Conservation (phyloP, 2,329 filamentous ascomycete genomes). For the Triangularia setosa region DNA sequence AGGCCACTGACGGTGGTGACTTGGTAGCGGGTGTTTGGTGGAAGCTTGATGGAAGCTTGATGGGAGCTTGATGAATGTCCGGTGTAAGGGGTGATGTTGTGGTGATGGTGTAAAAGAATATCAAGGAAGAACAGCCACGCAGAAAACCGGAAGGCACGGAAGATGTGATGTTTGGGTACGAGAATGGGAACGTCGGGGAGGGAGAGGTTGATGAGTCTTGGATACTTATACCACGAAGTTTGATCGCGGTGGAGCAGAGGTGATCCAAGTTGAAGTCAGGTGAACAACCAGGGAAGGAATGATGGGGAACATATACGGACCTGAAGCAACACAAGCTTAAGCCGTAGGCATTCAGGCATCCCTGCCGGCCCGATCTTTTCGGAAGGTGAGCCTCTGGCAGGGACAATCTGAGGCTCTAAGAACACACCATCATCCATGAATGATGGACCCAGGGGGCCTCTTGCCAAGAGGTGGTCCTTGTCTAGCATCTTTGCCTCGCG, state of each 20-base stretch:
- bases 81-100: not conserved
- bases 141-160: not conserved
- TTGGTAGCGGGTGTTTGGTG: not conserved
- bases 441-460: not conserved
- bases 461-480: not conserved
- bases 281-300: not conserved
- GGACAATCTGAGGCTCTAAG: slow-evolving; percentile 12
- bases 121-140: too few relatives aligned
- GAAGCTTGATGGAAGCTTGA: not conserved
- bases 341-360: not conserved
- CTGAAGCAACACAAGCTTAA: not conserved
- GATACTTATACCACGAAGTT: not conserved
- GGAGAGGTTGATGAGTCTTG: not conserved
- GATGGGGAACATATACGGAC: not conserved
- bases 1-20: too few relatives aligned
- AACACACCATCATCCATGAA: too few relatives aligned
- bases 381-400: not conserved
- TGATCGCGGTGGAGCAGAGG: not conserved
- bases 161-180: not conserved
- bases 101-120: too few relatives aligned
- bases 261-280: not conserved
- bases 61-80: not conserved
- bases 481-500: not conserved
- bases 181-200: not conserved
- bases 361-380: not conserved